Percentiles rank a stretch among this genome's conserved stretches.
phyloP scores from a whole-genome alignment of 2,329 filamentous ascomycete genomes.

The Magnaporthiopsis poae region DNA sequence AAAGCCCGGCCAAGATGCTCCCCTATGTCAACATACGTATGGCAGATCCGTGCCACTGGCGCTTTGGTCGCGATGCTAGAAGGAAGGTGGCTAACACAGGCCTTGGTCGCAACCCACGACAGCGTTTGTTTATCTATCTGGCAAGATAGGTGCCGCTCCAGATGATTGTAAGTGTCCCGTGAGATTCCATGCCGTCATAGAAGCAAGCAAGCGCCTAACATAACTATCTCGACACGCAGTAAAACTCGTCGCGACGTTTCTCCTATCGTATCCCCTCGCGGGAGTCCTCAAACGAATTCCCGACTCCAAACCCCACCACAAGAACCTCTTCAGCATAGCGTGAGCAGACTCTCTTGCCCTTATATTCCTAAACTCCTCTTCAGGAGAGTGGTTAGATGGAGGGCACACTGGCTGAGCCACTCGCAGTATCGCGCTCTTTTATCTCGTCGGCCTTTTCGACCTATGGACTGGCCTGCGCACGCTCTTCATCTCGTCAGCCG shows the following conservation, averaged over 20 bases:
- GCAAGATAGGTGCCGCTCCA: constrained; percentile 31
- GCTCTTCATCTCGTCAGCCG: constrained; percentile 66
- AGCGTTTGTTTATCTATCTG: constrained; percentile 36
- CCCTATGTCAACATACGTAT: constrained; percentile 21
- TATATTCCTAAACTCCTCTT: neutral
- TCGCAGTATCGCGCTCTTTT: constrained; percentile 68
- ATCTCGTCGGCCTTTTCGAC: constrained; percentile 85
- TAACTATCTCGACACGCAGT: constrained; percentile 42
- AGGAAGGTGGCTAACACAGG: neutral
- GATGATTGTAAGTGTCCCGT: constrained; percentile 33
- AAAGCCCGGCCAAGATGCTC: constrained; percentile 17
- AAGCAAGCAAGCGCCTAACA: neutral
- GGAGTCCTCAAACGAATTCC: constrained; percentile 82
- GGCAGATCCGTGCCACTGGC: constrained; percentile 5
- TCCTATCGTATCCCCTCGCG: constrained; percentile 85
- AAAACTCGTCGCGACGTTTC: constrained; percentile 82
- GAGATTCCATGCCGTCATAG: neutral
- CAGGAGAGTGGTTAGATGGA: neutral
- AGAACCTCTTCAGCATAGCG: constrained; percentile 81
- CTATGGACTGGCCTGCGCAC: constrained; percentile 77
- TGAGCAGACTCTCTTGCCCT: constrained; percentile 26
- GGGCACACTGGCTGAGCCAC: neutral
- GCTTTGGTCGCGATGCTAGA: constrained; percentile 4
- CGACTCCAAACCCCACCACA: constrained; percentile 69
- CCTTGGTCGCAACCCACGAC: neutral